These are phyloP conservation scores for Hirsutella rhossiliensis DNA, from an alignment of 2,329 filamentous ascomycete genomes.

Conservation along the genomic window DNA sequence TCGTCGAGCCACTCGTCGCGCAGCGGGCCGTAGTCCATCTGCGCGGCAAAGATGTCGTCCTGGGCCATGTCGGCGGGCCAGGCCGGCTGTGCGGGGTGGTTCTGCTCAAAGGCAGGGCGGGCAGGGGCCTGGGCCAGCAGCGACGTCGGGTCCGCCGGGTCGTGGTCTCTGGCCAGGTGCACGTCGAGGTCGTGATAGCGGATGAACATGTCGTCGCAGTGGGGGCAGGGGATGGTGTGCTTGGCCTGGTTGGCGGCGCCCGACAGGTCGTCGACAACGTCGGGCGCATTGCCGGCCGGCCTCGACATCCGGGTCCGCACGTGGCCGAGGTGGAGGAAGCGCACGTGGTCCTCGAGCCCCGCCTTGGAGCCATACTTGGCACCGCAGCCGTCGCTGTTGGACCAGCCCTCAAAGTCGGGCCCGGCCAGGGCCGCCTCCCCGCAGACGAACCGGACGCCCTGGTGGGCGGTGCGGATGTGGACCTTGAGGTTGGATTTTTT, in stretches of 20 bases:
- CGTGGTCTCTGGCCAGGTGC: slow-evolving; percentile 26
- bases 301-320: slow-evolving; percentile 27
- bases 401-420: slow-evolving; percentile 51
- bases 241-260: slow-evolving; percentile 27
- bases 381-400: slow-evolving; percentile 57
- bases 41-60: slow-evolving; percentile 22
- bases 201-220: slow-evolving; percentile 34
- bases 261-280: slow-evolving; percentile 30
- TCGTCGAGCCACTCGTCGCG: slow-evolving; percentile 31
- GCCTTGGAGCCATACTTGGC: slow-evolving; percentile 65
- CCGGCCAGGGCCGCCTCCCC: slow-evolving; percentile 51
- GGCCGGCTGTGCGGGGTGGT: slow-evolving; percentile 5
- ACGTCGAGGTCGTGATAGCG: slow-evolving; percentile 37
- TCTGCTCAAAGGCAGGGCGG: slow-evolving; percentile 10
- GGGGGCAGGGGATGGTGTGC: slow-evolving; percentile 31
- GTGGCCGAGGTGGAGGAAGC: slow-evolving; percentile 64
- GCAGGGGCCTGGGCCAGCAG: slow-evolving; percentile 11
- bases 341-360: slow-evolving; percentile 72
- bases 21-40: slow-evolving; percentile 17
- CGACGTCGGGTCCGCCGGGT: slow-evolving; percentile 8
- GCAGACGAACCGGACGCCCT: slow-evolving; percentile 69
- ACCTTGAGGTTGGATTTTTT: slow-evolving; percentile 72
- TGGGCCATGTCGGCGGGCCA: slow-evolving; percentile 13
- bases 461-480: slow-evolving; percentile 67
- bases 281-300: slow-evolving; percentile 6